Percentiles rank a stretch among this genome's conserved stretches.
These are phyloP conservation scores for Astragalus membranaceus DNA, from an alignment of 306 rosid genomes.

Conservation along the genomic window DNA sequence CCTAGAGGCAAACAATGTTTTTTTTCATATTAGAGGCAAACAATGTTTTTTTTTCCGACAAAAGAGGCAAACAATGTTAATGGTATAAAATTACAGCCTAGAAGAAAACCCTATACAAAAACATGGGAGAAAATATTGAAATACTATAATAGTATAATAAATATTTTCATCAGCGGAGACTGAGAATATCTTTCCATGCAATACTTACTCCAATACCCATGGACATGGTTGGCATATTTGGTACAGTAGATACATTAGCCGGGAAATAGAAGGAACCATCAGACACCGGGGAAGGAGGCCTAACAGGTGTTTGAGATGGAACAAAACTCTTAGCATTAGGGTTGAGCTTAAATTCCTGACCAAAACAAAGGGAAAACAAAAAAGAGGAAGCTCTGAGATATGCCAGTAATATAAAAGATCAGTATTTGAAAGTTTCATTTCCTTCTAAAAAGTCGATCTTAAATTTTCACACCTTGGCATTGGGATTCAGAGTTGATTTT, in stretches of 20 bases:
- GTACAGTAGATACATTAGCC: constrained; percentile 44
- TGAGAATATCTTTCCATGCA: constrained; percentile 6
- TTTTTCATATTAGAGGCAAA: neutral
- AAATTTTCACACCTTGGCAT: constrained; percentile 67
- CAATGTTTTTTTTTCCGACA: no score
- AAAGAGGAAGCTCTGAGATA: constrained; percentile 4
- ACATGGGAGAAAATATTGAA: neutral
- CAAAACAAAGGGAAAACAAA: neutral
- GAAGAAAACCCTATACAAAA: neutral
- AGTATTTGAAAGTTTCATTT: neutral
- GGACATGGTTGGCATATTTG: constrained; percentile 72
- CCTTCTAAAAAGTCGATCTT: neutral
- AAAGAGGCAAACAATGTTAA: no score
- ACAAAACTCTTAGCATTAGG: constrained; percentile 90
- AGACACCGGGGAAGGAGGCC: constrained; percentile 80
- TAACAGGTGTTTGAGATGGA: constrained; percentile 66
- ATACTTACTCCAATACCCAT: constrained; percentile 83
- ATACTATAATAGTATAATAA: neutral
- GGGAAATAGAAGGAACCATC: constrained; percentile 81
- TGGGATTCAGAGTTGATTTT: constrained; percentile 69
- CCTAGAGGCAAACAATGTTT: neutral
- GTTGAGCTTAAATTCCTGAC: constrained; percentile 86
- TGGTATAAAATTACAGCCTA: neutral
- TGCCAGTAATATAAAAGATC: constrained; percentile 3
- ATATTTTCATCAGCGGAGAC: neutral